phyloP scores from a whole-genome alignment of 2,329 filamentous ascomycete genomes.

The Calonectria multiphialidica region DNA sequence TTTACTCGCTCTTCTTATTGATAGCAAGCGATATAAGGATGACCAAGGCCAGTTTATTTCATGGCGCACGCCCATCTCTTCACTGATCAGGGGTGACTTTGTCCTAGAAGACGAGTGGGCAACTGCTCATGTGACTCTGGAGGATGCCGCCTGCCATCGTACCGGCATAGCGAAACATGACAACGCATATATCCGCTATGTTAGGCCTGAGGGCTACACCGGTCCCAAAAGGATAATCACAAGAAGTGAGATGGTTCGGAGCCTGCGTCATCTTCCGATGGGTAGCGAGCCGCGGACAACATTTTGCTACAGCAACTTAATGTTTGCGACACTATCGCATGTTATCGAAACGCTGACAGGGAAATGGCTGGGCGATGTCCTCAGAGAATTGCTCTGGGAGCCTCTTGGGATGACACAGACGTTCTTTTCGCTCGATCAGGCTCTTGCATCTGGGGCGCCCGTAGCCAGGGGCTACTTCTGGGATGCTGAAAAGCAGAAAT shows the following conservation, averaged over 20 bases:
- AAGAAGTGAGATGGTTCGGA: constrained; percentile 45
- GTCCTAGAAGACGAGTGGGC: constrained; percentile 56
- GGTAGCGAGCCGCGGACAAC: constrained; percentile 55
- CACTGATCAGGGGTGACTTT: constrained; percentile 60
- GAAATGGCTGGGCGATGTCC: constrained; percentile 50
- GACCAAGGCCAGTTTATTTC: constrained; percentile 41
- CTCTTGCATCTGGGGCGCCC: constrained; percentile 15
- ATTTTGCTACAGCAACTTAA: constrained; percentile 62
- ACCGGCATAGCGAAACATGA: constrained; percentile 60
- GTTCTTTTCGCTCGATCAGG: constrained; percentile 42
- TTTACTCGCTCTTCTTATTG: constrained; percentile 59
- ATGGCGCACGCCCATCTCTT: constrained; percentile 59
- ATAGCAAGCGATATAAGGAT: constrained; percentile 53
- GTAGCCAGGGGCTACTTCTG: constrained; percentile 56
- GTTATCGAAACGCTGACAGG: constrained; percentile 54
- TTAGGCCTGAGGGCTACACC: neutral
- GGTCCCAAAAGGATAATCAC: constrained; percentile 17
- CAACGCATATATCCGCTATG: constrained; percentile 20
- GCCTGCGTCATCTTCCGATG: constrained; percentile 57
- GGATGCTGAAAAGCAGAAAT: constrained; percentile 40
- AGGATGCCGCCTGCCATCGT: constrained; percentile 63
- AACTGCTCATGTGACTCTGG: constrained; percentile 60
- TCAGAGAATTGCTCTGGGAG: constrained; percentile 53
- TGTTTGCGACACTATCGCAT: constrained; percentile 57
- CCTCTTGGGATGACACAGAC: constrained; percentile 59